Evolutionary conservation across 1,139 yeast genomes (phyloP), one percentile per base, ranked within the genome.

Genomic region (Wickerhamomyces sp.): DNA sequence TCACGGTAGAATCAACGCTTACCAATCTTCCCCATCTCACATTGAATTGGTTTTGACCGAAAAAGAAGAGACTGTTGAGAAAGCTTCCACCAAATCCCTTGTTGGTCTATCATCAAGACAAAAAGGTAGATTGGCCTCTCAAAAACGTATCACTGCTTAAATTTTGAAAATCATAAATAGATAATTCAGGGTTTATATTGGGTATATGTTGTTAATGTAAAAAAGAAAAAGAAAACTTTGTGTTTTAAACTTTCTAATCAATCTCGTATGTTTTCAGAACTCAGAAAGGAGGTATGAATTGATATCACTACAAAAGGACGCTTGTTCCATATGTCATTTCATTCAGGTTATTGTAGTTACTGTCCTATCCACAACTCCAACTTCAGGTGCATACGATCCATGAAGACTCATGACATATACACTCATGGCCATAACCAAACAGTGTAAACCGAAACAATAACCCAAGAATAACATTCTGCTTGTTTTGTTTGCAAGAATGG

Each of bases 1-100:
- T 63, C 98, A 91, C 83, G 99, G 99, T 85, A 89, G 97, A 82
- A 86, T 88, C 70, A 91, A 89, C 75, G 95, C 96, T 61, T 91
- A 87, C 89, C 93, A 87, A 77, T 86, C 96, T 49, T 78, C 89
- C 62, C 98, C 98, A 67, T 88, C 94, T 64, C 99, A 93, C 85
- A 89, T 93, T 68, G 98, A 93, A 80, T 75, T 93, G 68, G 82
- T 87, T 66, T 77, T 93, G 63, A 82, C 96, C 63, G 98, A 93
- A 80, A 87, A 82, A 71, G 91, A 75, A 59, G 97, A 88, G 72
- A 78, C 75, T 64, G 89, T 91, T 67, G 89, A 83, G 64, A 91
- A 91, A 83, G 89, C 97, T 62, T 70, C 75, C 62, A 96, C 89
- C 60, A 73, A 75, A 65, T 75, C 82, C 72, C 78, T 76, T 66